Conservation (phyloP, 2,329 filamentous ascomycete species). For the Pestalotiopsis sp. region DNA sequence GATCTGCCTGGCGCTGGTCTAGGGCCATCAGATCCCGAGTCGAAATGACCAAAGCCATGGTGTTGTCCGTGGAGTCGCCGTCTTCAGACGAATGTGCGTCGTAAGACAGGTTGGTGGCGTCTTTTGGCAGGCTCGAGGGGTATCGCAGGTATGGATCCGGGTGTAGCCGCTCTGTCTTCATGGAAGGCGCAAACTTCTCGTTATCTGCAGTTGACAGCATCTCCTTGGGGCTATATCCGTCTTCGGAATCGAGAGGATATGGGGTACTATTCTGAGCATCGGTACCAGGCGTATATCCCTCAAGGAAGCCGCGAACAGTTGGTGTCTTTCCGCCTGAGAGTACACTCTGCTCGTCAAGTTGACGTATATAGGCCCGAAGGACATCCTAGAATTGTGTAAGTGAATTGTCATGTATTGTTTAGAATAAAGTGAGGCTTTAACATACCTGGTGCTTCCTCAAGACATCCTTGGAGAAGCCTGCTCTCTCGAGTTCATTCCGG, state of each 20-base stretch:
- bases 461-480: constrained; percentile 59
- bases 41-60: constrained; percentile 50
- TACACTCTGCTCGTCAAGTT: constrained; percentile 54
- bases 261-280: constrained; percentile 29
- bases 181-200: constrained; percentile 42
- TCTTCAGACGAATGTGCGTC: constrained; percentile 39
- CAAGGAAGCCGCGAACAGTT: constrained; percentile 56
- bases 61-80: constrained; percentile 33
- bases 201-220: constrained; percentile 36
- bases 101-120: constrained; percentile 30
- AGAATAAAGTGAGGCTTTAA: constrained; percentile 13
- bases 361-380: constrained; percentile 61
- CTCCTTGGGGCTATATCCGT: constrained; percentile 34
- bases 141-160: constrained; percentile 29
- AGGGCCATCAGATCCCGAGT: constrained; percentile 55
- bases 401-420: constrained; percentile 18
- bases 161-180: constrained; percentile 38
- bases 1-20: constrained; percentile 40
- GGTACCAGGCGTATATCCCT: constrained; percentile 32
- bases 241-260: constrained; percentile 28
- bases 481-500: constrained; percentile 56
- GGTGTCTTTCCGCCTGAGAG: constrained; percentile 45
- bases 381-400: constrained; percentile 46
- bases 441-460: constrained; percentile 59
- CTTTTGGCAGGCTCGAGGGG: constrained; percentile 20